These are phyloP conservation scores for Colletotrichum tofieldiae DNA, from an alignment of 2,329 filamentous ascomycete species.

Conservation along the genomic window DNA sequence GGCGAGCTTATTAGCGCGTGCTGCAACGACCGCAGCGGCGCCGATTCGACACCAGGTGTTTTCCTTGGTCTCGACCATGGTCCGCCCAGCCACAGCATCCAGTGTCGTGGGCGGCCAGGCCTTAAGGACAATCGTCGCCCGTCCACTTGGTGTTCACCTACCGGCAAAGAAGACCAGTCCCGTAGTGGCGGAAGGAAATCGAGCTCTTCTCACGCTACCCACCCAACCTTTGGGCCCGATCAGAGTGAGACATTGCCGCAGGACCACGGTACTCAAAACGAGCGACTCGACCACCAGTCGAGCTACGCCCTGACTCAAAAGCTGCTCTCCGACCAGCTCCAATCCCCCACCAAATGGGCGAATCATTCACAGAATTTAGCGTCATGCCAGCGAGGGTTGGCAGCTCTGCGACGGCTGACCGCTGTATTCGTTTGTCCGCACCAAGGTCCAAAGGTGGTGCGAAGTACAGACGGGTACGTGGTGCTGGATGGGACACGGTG, in stretches of 20 bases:
- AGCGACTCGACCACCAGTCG: background rate
- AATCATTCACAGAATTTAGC: slow-evolving; percentile 23
- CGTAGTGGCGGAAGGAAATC: background rate
- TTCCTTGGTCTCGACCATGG: background rate
- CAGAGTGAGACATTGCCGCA: slow-evolving; percentile 28
- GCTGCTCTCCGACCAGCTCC: slow-evolving; percentile 18
- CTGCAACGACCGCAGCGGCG: slow-evolving; percentile 12
- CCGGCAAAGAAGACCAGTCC: background rate
- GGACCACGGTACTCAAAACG: slow-evolving; percentile 6
- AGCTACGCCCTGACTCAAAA: background rate
- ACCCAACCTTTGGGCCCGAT: slow-evolving; percentile 7
- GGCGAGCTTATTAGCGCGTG: slow-evolving; percentile 22
- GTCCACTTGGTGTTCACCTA: background rate
- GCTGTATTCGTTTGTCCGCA: slow-evolving; percentile 2
- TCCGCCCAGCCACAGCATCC: background rate
- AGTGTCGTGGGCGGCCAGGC: background rate
- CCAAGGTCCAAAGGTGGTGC: background rate
- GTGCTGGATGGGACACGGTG: background rate
- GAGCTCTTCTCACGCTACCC: background rate
- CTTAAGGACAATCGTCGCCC: background rate
- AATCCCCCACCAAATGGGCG: slow-evolving; percentile 18
- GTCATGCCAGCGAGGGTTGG: slow-evolving; percentile 16
- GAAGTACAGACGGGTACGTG: slow-evolving; percentile 1
- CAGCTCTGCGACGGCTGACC: slow-evolving; percentile 20
- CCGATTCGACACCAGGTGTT: slow-evolving; percentile 3